These are phyloP conservation scores for Salix koriyanagi DNA, from an alignment of 345 rosid genomes.

Conservation along the genomic window DNA sequence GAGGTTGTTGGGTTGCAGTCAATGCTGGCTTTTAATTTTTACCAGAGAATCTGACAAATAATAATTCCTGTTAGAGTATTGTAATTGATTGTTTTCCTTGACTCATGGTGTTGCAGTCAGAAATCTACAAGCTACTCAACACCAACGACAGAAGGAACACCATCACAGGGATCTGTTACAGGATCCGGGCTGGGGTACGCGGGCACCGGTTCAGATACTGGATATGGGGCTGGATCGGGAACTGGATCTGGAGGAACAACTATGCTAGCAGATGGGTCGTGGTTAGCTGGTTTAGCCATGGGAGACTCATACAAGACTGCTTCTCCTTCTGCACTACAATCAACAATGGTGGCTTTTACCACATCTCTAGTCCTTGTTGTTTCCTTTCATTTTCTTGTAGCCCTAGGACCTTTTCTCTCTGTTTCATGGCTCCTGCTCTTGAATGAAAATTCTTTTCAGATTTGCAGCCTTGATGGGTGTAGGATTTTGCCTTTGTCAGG, in stretches of 20 bases:
- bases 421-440: background rate
- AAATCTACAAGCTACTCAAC: slow-evolving; percentile 67
- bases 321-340: slow-evolving; percentile 19
- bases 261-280: slow-evolving; percentile 68
- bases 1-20: slow-evolving; percentile 12
- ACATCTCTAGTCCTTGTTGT: background rate
- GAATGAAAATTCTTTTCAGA: slow-evolving; percentile 29
- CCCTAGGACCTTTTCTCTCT: background rate
- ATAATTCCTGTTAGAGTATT: background rate
- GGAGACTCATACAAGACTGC: slow-evolving; percentile 50
- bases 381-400: slow-evolving; percentile 10
- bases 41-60: slow-evolving; percentile 3
- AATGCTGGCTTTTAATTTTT: background rate
- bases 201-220: slow-evolving; percentile 1
- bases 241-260: slow-evolving; percentile 37
- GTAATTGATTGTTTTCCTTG: background rate
- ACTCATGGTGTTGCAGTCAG: slow-evolving; percentile 45
- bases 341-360: slow-evolving; percentile 12
- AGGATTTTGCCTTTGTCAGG: slow-evolving; percentile 18
- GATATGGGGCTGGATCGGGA: slow-evolving; percentile 29
- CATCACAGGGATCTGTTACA: slow-evolving; percentile 29
- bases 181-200: slow-evolving; percentile 13
- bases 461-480: slow-evolving; percentile 23
- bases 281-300: slow-evolving; percentile 91
- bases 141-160: slow-evolving; percentile 36